Percentiles rank a stretch among this genome's conserved stretches.
Conservation (phyloP, 257 asterid genomes). For the Gynochthodes officinalis region DNA sequence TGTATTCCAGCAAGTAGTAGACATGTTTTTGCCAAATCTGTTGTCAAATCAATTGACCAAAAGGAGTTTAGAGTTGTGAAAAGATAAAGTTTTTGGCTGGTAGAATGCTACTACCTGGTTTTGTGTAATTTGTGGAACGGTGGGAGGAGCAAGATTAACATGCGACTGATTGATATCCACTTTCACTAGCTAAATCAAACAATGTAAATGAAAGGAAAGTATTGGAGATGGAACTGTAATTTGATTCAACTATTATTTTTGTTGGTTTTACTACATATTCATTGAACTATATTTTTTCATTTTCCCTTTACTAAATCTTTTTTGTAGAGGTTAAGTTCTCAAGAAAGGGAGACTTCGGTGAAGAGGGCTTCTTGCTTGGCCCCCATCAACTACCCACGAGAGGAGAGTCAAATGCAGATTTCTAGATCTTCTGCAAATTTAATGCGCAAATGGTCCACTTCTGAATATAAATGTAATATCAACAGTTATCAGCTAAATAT, state of each 20-base stretch:
- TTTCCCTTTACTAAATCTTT: not conserved
- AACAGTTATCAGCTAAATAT: not conserved
- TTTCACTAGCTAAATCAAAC: not conserved
- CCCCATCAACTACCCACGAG: constrained; percentile 52
- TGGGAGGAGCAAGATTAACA: not conserved
- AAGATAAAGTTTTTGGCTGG: not conserved
- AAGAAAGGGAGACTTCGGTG: constrained; percentile 77
- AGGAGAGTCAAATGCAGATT: constrained; percentile 57
- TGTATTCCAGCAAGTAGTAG: not conserved
- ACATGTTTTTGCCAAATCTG: constrained; percentile 2
- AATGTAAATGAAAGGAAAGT: not conserved
- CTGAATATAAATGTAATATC: constrained; percentile 71
- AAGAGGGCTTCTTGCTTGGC: constrained; percentile 61
- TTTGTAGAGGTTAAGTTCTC: constrained; percentile 61
- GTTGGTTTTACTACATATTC: not conserved
- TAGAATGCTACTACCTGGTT: not conserved
- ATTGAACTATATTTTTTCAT: not conserved
- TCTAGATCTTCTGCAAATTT: constrained; percentile 61
- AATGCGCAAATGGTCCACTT: constrained; percentile 66
- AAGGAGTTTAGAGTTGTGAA: not conserved
- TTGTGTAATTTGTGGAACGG: not conserved
- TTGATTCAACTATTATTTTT: not conserved
- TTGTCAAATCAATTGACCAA: not conserved
- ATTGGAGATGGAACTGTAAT: not conserved
- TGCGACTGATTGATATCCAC: not conserved